These are phyloP conservation scores for Ophiosphaerella korrae DNA, from an alignment of 2,329 filamentous ascomycete species.

Conservation along the genomic window DNA sequence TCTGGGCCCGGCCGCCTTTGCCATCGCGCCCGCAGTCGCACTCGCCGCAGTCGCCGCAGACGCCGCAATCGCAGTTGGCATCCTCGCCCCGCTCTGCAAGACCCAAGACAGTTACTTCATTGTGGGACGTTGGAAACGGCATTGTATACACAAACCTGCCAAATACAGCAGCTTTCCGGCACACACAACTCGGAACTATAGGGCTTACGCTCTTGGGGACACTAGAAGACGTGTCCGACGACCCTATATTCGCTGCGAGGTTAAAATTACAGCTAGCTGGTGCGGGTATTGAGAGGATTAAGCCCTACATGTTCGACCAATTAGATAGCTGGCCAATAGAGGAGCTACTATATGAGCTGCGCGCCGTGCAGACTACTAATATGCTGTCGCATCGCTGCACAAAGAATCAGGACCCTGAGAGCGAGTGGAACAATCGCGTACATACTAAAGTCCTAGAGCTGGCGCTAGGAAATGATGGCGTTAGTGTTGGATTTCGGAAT, in stretches of 20 bases:
- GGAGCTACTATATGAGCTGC: slow-evolving; percentile 18
- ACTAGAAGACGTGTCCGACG: slow-evolving; percentile 14
- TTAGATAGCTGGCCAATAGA: slow-evolving; percentile 14
- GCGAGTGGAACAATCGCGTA: slow-evolving; percentile 10
- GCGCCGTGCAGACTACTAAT: slow-evolving; percentile 7
- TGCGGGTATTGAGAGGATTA: slow-evolving; percentile 13
- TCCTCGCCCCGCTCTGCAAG: slow-evolving; percentile 19
- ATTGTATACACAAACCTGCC: slow-evolving; percentile 17
- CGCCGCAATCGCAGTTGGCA: slow-evolving; percentile 7
- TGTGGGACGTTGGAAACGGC: slow-evolving; percentile 18
- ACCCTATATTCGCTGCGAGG: slow-evolving; percentile 14
- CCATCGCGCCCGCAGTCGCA: slow-evolving; percentile 1
- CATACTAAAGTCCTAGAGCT: slow-evolving; percentile 12
- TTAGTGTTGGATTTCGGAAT: slow-evolving; percentile 10
- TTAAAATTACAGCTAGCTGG: slow-evolving; percentile 16
- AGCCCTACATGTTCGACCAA: slow-evolving; percentile 12
- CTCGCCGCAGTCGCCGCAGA: too few species aligned
- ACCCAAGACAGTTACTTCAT: slow-evolving; percentile 20
- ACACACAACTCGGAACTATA: slow-evolving; percentile 8
- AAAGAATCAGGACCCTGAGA: slow-evolving; percentile 8
- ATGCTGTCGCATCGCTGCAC: slow-evolving; percentile 10
- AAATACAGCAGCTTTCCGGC: slow-evolving; percentile 13
- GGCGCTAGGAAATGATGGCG: slow-evolving; percentile 11
- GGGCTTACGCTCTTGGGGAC: slow-evolving; percentile 19
- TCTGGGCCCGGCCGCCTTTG: slow-evolving; percentile 11